phyloP scores from a whole-genome alignment of 2,329 filamentous ascomycete genomes.

The Capronia americana region DNA sequence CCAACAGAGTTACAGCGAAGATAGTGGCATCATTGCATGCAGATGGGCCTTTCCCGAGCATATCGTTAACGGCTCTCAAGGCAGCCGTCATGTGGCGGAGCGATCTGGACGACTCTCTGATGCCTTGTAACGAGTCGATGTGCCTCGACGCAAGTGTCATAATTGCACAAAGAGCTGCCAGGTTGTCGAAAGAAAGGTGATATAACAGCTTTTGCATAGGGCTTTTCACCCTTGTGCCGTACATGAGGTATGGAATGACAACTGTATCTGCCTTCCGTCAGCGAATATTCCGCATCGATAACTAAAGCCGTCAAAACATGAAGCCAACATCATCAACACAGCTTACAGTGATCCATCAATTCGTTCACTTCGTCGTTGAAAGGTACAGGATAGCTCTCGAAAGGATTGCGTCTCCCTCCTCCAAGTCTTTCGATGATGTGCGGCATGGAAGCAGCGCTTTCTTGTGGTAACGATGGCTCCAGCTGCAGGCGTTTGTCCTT shows the following conservation, averaged over 20 bases:
- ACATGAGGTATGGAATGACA: constrained; percentile 3
- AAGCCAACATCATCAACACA: not conserved
- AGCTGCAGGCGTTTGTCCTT: not conserved
- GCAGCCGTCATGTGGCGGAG: constrained; percentile 6
- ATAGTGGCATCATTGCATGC: constrained; percentile 4
- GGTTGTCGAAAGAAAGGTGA: not conserved
- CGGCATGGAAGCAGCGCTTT: not conserved
- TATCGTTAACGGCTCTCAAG: constrained; percentile 1
- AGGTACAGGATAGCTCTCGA: constrained; percentile 4
- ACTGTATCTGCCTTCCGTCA: constrained; percentile 8
- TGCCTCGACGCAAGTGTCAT: constrained; percentile 5
- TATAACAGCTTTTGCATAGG: constrained; percentile 9
- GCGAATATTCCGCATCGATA: not conserved
- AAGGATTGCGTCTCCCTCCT: constrained; percentile 3
- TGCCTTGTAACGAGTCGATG: constrained; percentile 10
- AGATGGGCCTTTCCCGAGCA: not conserved
- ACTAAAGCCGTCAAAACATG: not conserved
- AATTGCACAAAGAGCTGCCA: constrained; percentile 3
- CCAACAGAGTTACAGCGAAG: constrained; percentile 5
- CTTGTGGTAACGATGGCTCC: not conserved
- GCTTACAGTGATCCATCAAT: constrained; percentile 10
- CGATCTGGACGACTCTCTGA: not conserved
- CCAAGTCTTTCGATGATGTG: constrained; percentile 6
- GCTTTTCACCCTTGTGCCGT: constrained; percentile 1
- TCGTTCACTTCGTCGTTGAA: not conserved